Percentiles rank a stretch among this genome's conserved stretches.
Conservation (phyloP, 768 basidiomycete genomes). For the Russula sp. region DNA sequence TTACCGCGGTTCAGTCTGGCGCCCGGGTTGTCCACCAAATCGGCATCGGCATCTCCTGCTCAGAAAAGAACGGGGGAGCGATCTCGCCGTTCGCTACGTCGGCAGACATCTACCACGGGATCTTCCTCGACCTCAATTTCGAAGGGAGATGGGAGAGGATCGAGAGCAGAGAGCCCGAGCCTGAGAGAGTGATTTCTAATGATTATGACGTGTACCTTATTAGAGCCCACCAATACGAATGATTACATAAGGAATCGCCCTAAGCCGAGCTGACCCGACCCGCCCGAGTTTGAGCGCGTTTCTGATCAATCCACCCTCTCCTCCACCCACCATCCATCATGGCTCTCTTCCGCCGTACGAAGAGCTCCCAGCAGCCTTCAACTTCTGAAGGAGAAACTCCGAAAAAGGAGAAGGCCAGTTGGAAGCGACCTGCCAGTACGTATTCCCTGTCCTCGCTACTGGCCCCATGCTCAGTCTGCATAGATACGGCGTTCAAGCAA, state of each 20-base stretch:
- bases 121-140: constrained; percentile 27
- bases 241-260: constrained; percentile 13
- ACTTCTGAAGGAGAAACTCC: constrained; percentile 41
- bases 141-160: constrained; percentile 22
- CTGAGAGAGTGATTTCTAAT: constrained; percentile 21
- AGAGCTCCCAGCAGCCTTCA: constrained; percentile 25
- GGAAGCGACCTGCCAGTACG: constrained; percentile 83
- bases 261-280: constrained; percentile 9
- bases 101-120: constrained; percentile 25
- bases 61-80: constrained; percentile 17
- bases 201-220: constrained; percentile 2
- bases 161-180: constrained; percentile 24
- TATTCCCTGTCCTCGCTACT: constrained; percentile 29
- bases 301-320: background rate
- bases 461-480: constrained; percentile 28
- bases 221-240: constrained; percentile 2
- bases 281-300: background rate
- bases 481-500: constrained; percentile 99
- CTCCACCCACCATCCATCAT: constrained; percentile 23
- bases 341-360: constrained; percentile 38
- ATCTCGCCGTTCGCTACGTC: constrained; percentile 26
- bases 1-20: constrained; percentile 24
- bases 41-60: constrained; percentile 19
- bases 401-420: constrained; percentile 81
- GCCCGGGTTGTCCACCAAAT: constrained; percentile 13